Percentiles rank a stretch among this genome's conserved stretches.
Evolutionary conservation across 352 stramenopile genomes (phyloP).

Genomic region (Phytophthora vignae): DNA sequence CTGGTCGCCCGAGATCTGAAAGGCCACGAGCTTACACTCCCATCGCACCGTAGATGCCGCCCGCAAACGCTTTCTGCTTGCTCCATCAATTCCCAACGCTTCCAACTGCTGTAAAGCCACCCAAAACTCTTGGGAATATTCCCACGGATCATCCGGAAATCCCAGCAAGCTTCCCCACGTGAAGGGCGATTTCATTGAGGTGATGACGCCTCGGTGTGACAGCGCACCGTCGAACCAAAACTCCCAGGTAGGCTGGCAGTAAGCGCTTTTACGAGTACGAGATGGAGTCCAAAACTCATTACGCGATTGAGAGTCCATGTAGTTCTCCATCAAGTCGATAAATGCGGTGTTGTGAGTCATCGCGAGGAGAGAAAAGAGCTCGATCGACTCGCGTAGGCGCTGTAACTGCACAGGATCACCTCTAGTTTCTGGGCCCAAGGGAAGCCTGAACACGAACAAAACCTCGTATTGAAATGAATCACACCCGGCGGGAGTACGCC

Average conservation of each 20-base stretch:
- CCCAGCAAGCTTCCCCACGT: neutral
- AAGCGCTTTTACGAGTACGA: neutral
- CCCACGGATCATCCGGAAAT: neutral
- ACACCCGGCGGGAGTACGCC: neutral
- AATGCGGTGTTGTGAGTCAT: neutral
- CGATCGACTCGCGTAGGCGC: neutral
- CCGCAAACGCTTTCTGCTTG: neutral
- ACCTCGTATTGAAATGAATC: neutral
- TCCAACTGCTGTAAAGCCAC: neutral
- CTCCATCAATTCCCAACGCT: neutral
- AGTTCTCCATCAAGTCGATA: neutral
- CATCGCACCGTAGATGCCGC: neutral
- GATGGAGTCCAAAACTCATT: neutral
- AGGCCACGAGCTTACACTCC: neutral
- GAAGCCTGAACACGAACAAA: neutral
- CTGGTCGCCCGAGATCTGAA: neutral
- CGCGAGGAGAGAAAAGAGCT: neutral
- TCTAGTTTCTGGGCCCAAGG: neutral
- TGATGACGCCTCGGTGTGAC: neutral
- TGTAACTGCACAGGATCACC: neutral
- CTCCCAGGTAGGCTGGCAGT: neutral
- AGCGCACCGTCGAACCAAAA: neutral
- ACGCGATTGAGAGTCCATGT: neutral
- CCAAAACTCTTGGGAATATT: neutral
- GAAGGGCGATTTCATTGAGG: neutral